Conservation (phyloP, 257 asterid species). For the Oldenlandia corymbosa region DNA sequence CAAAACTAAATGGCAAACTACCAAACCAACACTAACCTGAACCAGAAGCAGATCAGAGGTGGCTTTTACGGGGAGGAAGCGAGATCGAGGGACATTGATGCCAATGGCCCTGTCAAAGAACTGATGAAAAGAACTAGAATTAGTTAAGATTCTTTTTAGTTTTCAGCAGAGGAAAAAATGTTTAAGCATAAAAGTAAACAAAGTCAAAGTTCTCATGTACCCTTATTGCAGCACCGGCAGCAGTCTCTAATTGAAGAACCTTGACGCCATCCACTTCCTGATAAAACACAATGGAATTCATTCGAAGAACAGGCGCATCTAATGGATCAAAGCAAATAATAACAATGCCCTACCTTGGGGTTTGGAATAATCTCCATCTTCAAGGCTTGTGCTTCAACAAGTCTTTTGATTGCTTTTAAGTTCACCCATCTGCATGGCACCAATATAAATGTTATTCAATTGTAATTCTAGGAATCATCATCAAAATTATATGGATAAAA, state of each 20-base stretch:
- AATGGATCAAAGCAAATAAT: neutral
- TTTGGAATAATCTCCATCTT: constrained; percentile 98
- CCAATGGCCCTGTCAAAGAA: constrained; percentile 95
- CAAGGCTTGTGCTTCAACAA: constrained; percentile 66
- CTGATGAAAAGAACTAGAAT: constrained; percentile 23
- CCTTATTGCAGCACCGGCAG: constrained; percentile 99
- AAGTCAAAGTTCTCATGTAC: constrained; percentile 40
- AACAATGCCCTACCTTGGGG: constrained; percentile 59
- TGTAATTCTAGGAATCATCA: neutral
- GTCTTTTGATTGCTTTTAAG: constrained; percentile 76
- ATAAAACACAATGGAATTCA: constrained; percentile 3
- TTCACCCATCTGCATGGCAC: constrained; percentile 79
- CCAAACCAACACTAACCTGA: constrained; percentile 50
- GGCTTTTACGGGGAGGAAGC: constrained; percentile 98
- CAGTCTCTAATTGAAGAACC: constrained; percentile 98
- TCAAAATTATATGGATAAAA: neutral
- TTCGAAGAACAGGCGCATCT: constrained; percentile 4
- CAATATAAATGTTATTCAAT: constrained; percentile 2
- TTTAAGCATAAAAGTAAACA: no score
- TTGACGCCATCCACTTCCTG: constrained; percentile 96
- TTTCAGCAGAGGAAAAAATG: neutral
- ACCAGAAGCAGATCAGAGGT: constrained; percentile 91
- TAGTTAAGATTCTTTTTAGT: neutral
- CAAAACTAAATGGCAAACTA: neutral
- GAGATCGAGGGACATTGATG: constrained; percentile 86